A percentile compares a stretch with the other conserved stretches of the same genome.
These are phyloP conservation scores for Xylogone sp. DNA, from an alignment of 2,329 filamentous ascomycete species.

Conservation along the genomic window DNA sequence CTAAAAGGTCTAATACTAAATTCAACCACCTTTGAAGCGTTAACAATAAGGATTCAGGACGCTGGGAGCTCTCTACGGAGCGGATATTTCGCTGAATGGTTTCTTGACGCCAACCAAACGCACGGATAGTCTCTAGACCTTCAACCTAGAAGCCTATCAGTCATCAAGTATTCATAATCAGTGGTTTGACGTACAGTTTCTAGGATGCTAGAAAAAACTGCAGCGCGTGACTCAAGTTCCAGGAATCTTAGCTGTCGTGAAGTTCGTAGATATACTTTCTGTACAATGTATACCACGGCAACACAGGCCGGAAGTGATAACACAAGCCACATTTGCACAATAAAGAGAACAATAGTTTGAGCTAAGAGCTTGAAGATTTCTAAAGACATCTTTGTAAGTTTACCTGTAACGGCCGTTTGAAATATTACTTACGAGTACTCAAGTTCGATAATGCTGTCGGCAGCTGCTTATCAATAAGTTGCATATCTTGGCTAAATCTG, in stretches of 20 bases:
- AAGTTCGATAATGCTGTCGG: slow-evolving; percentile 29
- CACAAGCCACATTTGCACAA: slow-evolving; percentile 41
- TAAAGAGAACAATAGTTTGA: slow-evolving; percentile 44
- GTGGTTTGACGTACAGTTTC: slow-evolving; percentile 29
- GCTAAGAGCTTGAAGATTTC: slow-evolving; percentile 31
- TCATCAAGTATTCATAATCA: not conserved
- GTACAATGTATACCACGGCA: slow-evolving; percentile 42
- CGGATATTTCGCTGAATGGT: slow-evolving; percentile 40
- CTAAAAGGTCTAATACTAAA: slow-evolving; percentile 34
- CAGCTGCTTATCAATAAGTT: slow-evolving; percentile 12
- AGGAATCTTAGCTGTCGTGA: slow-evolving; percentile 57
- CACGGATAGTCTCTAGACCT: slow-evolving; percentile 51
- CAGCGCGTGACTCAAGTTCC: slow-evolving; percentile 59
- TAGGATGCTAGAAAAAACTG: slow-evolving; percentile 37
- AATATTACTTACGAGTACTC: slow-evolving; percentile 28
- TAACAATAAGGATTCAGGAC: slow-evolving; percentile 52
- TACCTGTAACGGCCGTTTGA: not conserved
- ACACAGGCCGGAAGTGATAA: slow-evolving; percentile 47
- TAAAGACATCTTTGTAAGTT: slow-evolving; percentile 1
- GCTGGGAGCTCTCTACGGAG: slow-evolving; percentile 49
- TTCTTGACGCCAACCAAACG: slow-evolving; percentile 47
- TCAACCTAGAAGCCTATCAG: slow-evolving; percentile 28
- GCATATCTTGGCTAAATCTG: slow-evolving; percentile 17
- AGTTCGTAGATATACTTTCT: slow-evolving; percentile 55
- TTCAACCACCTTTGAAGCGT: slow-evolving; percentile 54